phyloP scores from a whole-genome alignment of 148 eudicot genomes.

The Camellia lanceoleosa region DNA sequence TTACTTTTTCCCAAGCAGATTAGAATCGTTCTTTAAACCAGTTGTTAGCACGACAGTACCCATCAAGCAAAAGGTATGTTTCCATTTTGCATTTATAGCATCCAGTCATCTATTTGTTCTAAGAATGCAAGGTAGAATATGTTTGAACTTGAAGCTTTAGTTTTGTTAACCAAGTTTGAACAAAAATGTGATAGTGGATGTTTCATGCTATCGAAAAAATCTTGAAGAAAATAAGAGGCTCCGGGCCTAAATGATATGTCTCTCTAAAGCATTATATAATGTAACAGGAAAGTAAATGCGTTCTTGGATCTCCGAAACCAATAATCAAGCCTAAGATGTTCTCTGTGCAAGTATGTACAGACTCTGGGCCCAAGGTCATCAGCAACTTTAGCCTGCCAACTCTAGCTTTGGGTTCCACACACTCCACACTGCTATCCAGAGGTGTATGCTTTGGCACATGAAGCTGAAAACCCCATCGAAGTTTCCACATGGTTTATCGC shows the following conservation, averaged over 20 bases:
- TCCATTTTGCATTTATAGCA: slow-evolving; percentile 10
- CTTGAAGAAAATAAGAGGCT: not conserved
- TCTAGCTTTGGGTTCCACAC: slow-evolving; percentile 30
- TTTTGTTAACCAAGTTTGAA: not conserved
- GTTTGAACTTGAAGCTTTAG: not conserved
- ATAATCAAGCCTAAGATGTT: slow-evolving; percentile 30
- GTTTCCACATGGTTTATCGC: slow-evolving; percentile 2
- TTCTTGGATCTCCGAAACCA: slow-evolving; percentile 49
- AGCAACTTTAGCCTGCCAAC: slow-evolving; percentile 25
- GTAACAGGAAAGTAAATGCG: slow-evolving; percentile 55
- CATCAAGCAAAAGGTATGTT: slow-evolving; percentile 72
- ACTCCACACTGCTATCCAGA: slow-evolving; percentile 24
- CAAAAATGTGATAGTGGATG: not conserved
- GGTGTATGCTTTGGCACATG: slow-evolving; percentile 35
- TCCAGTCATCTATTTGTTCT: not conserved
- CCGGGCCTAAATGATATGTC: too few species aligned
- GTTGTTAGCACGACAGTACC: slow-evolving; percentile 56
- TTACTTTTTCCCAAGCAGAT: slow-evolving; percentile 41
- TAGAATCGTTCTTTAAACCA: slow-evolving; percentile 83
- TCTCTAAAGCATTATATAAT: too few species aligned
- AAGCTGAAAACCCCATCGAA: slow-evolving; percentile 44
- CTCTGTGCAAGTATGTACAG: slow-evolving; percentile 10
- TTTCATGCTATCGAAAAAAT: not conserved
- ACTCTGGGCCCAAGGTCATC: slow-evolving; percentile 22
- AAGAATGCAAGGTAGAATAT: not conserved